Conservation (phyloP, 257 asterid species). For the Solanum sparsipilum region DNA sequence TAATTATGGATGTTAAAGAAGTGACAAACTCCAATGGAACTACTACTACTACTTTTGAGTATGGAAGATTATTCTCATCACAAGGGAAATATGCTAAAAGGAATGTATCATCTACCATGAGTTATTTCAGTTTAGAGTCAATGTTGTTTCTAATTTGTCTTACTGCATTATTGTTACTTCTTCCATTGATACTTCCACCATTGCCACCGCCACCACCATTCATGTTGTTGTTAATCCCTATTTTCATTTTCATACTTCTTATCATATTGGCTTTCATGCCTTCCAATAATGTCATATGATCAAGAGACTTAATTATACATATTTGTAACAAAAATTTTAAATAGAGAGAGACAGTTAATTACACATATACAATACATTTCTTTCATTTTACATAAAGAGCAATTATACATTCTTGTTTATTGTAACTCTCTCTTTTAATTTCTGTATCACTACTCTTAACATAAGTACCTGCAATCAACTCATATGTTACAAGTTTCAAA, state of each 20-base stretch:
- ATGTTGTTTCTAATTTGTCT: constrained; percentile 12
- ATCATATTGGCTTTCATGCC: constrained; percentile 17
- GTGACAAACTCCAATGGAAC: neutral
- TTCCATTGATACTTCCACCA: constrained; percentile 21
- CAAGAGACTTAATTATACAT: neutral
- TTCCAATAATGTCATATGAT: neutral
- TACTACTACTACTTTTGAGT: neutral
- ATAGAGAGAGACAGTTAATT: neutral
- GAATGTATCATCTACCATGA: neutral
- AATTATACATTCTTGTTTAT: neutral
- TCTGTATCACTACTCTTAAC: neutral
- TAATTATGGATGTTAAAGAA: neutral
- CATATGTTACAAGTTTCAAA: neutral
- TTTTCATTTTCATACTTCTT: constrained; percentile 9
- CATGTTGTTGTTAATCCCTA: constrained; percentile 14
- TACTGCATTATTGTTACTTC: constrained; percentile 8
- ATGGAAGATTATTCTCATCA: neutral
- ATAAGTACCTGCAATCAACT: neutral
- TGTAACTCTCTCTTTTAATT: neutral
- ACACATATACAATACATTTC: neutral
- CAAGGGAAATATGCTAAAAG: constrained; percentile 2
- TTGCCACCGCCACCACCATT: constrained; percentile 18
- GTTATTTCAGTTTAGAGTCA: constrained; percentile 15
- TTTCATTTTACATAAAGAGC: neutral
- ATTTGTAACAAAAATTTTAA: neutral